A percentile compares a stretch with the other conserved stretches of the same genome.
Conservation (phyloP, 352 stramenopile species). For the Globisporangium parvum region DNA sequence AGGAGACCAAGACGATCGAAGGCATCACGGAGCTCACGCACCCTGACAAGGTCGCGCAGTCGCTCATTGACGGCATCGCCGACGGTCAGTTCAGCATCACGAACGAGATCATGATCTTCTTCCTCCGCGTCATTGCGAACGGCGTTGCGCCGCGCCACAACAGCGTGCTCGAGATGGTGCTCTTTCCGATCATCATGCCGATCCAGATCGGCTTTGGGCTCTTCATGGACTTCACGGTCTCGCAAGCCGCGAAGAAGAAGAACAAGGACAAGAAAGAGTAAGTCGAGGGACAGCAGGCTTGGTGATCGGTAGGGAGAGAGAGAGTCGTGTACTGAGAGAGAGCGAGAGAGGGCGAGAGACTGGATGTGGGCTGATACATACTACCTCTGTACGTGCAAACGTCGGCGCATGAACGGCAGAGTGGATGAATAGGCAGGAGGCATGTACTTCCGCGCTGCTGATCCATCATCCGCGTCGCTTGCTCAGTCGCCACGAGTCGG, state of each 20-base stretch:
- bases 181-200: slow-evolving; percentile 52
- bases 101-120: slow-evolving; percentile 71
- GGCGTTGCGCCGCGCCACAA: slow-evolving; percentile 69
- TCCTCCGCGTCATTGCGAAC: slow-evolving; percentile 68
- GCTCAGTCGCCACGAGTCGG: slow-evolving; percentile 96
- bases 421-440: not conserved
- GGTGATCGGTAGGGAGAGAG: not conserved
- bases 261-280: slow-evolving; percentile 60
- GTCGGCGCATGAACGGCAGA: not conserved
- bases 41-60: slow-evolving; percentile 60
- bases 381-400: too few relatives aligned
- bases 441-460: not conserved
- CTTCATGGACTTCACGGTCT: slow-evolving; percentile 80
- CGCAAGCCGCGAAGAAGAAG: slow-evolving; percentile 38
- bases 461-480: slow-evolving; percentile 88
- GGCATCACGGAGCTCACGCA: slow-evolving; percentile 38
- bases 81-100: slow-evolving; percentile 76
- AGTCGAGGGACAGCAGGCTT: not conserved
- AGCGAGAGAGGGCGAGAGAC: not conserved
- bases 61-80: slow-evolving; percentile 54
- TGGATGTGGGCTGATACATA: too few relatives aligned
- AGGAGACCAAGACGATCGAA: slow-evolving; percentile 72
- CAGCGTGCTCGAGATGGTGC: slow-evolving; percentile 58
- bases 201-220: slow-evolving; percentile 72
- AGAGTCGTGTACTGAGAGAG: not conserved